Base-by-base conservation (phyloP, 2,329 filamentous ascomycete species). In the Gaeumannomyces tritici region DNA sequence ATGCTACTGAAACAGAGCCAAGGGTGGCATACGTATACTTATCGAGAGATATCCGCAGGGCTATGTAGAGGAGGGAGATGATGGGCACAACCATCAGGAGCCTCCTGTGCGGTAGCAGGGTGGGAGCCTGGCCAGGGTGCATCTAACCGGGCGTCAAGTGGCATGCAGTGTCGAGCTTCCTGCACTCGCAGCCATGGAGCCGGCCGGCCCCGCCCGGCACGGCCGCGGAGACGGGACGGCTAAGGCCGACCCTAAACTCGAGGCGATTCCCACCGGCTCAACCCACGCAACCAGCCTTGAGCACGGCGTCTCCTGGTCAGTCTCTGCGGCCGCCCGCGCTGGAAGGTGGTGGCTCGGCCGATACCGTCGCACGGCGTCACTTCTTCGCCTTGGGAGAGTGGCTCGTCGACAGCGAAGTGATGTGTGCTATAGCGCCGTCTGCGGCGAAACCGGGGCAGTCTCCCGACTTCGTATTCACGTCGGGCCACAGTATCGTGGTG, bases 331-430 rank as follows among this genome's bases (percentile, higher is more conserved):
- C 29, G 29, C 9, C 29, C 4, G 29, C 4, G 29, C 9, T 9
- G 29, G 29, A 31, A 31, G 29, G 29, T 31, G 29, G 29, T 9
- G 15, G 35, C 35, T 42, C 15, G 3, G 4, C 18, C 9, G 56
- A 8, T 24, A 4, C 54, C 60, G 61, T 62, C 8, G 62, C 59
- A 0, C 55, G 42, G 18, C 62, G 65, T 4, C 67, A 67, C 63
- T 69, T 68, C 63, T 69, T 69, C 60, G 65, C 63, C 1, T 28
- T 68, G 26, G 65, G 63, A 21, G 65, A 67, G 59, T 67, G 66
- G 67, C 64, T 63, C n/a, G 57, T 31, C 15, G 8, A 3, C 18
- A 31, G 31, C 11, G 28, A 33, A 31, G 11, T 59, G 28, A 31
- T 18, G 57, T 59, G 57, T 24, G 27, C 28, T 6, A 59, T 59